phyloP scores from a whole-genome alignment of 495 filamentous ascomycete species.

The Opeltia flavorubescens region DNA sequence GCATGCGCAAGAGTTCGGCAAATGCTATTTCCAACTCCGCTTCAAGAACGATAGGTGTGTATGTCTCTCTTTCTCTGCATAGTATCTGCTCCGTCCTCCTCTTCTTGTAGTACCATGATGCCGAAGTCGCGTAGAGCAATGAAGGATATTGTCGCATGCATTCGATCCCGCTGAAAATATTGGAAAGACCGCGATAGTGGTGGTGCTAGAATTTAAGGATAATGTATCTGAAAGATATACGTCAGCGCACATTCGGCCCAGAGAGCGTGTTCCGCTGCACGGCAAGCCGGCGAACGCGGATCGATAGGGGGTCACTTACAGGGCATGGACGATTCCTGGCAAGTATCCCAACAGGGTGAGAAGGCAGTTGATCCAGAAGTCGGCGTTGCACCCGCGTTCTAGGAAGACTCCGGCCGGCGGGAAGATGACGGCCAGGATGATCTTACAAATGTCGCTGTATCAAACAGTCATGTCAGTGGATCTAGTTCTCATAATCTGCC shows the following conservation, averaged over 20 bases:
- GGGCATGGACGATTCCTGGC: slow-evolving; percentile 59
- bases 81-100: too few species aligned
- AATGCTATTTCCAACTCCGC: too few species aligned
- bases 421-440: slow-evolving; percentile 74
- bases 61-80: too few species aligned
- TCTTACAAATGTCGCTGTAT: slow-evolving; percentile 76
- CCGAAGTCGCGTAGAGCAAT: too few species aligned
- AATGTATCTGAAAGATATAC: slow-evolving; percentile 31
- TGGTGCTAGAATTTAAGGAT: slow-evolving; percentile 38
- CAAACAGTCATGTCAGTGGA: not conserved
- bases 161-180: too few species aligned
- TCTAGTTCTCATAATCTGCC: too few species aligned
- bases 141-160: too few species aligned
- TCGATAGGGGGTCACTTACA: slow-evolving; percentile 33
- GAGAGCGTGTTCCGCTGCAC: not conserved
- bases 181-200: not conserved
- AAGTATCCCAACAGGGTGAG: slow-evolving; percentile 74
- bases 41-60: too few species aligned
- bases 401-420: slow-evolving; percentile 88
- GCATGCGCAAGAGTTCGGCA: too few species aligned
- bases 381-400: slow-evolving; percentile 68
- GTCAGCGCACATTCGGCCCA: slow-evolving; percentile 5
- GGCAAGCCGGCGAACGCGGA: not conserved
- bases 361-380: slow-evolving; percentile 77
- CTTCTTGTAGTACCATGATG: too few species aligned